phyloP scores from a whole-genome alignment of 352 stramenopile genomes.

The Phytophthora litchii region DNA sequence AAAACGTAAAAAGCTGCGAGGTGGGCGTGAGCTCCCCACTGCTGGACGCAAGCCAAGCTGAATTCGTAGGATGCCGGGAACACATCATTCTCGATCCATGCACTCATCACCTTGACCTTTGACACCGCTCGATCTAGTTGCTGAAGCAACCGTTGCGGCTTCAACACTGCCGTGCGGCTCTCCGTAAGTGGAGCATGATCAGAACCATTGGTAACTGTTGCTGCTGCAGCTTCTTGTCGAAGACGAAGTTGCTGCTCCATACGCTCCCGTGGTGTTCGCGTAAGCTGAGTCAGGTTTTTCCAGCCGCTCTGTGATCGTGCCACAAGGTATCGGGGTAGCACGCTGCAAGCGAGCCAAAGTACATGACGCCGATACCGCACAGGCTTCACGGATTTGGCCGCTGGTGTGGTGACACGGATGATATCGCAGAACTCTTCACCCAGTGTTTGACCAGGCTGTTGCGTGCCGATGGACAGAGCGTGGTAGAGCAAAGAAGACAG shows the following conservation, averaged over 20 bases:
- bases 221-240: slow-evolving; percentile 34
- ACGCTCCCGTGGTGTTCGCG: slow-evolving; percentile 66
- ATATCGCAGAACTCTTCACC: slow-evolving; percentile 89
- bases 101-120: slow-evolving; percentile 42
- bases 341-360: slow-evolving; percentile 59
- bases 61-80: slow-evolving; percentile 71
- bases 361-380: slow-evolving; percentile 48
- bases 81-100: slow-evolving; percentile 49
- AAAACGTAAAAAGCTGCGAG: slow-evolving; percentile 81
- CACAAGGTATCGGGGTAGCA: slow-evolving; percentile 68
- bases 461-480: slow-evolving; percentile 54
- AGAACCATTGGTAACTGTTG: slow-evolving; percentile 3
- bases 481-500: slow-evolving; percentile 76
- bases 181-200: slow-evolving; percentile 3
- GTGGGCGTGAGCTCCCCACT: slow-evolving; percentile 62
- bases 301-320: slow-evolving; percentile 73
- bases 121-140: slow-evolving; percentile 52
- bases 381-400: slow-evolving; percentile 22
- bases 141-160: slow-evolving; percentile 29
- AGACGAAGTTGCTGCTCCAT: slow-evolving; percentile 81
- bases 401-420: slow-evolving; percentile 56
- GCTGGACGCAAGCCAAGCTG: slow-evolving; percentile 45
- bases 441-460: slow-evolving; percentile 79
- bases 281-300: slow-evolving; percentile 70
- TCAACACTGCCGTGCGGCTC: slow-evolving; percentile 14